phyloP scores from a whole-genome alignment of 2,329 filamentous ascomycete species.

The Xylaria sp. region DNA sequence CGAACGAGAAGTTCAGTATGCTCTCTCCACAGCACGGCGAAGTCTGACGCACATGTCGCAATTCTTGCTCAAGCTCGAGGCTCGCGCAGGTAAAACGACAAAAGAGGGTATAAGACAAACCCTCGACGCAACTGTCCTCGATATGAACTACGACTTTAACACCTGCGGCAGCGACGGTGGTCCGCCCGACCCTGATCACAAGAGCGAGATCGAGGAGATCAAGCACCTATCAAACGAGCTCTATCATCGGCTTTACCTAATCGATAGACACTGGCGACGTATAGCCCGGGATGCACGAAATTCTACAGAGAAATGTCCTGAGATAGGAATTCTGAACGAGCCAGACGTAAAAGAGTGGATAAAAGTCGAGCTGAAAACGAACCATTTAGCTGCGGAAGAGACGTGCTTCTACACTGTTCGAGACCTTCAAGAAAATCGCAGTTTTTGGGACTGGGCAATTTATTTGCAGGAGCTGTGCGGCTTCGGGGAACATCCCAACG shows the following conservation, averaged over 20 bases:
- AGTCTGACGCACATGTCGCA: constrained; percentile 45
- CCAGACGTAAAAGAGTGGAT: constrained; percentile 39
- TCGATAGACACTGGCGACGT: constrained; percentile 42
- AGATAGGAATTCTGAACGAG: constrained; percentile 40
- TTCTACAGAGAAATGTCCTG: constrained; percentile 20
- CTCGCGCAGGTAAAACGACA: constrained; percentile 41
- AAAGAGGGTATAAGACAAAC: constrained; percentile 47
- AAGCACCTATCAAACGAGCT: constrained; percentile 37
- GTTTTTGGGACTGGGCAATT: constrained; percentile 40
- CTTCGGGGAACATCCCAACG: constrained; percentile 36
- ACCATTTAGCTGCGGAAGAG: constrained; percentile 35
- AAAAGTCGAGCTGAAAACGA: constrained; percentile 36
- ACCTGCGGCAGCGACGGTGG: constrained; percentile 1
- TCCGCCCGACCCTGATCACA: constrained; percentile 11
- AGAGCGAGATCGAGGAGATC: constrained; percentile 41
- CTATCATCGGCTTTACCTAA: constrained; percentile 40
- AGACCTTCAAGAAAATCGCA: constrained; percentile 36
- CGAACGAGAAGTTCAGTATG: constrained; percentile 35
- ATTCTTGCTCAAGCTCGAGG: constrained; percentile 47
- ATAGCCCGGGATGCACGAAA: constrained; percentile 33
- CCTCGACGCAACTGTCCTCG: constrained; percentile 43
- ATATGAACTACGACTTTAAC: constrained; percentile 30
- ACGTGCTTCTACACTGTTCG: constrained; percentile 43
- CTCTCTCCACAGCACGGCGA: constrained; percentile 35
- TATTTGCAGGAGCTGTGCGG: constrained; percentile 37